These are phyloP conservation scores for Inga leiocalycina DNA, from an alignment of 306 rosid genomes.

Conservation along the genomic window DNA sequence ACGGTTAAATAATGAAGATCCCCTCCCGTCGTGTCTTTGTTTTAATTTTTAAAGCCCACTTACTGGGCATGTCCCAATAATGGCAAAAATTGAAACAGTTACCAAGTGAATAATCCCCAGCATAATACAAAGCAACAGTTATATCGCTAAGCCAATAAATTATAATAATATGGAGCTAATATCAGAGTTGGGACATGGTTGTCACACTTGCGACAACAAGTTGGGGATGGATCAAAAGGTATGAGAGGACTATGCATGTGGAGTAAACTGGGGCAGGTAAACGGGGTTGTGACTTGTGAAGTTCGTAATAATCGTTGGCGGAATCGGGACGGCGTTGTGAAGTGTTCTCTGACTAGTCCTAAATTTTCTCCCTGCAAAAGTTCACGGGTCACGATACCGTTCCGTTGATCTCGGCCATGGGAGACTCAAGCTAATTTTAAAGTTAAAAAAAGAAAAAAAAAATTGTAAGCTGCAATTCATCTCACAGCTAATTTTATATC, in stretches of 20 bases:
- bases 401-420: background rate
- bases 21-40: too few relatives aligned
- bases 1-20: background rate
- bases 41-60: too few relatives aligned
- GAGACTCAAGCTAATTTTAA: too few relatives aligned
- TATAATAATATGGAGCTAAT: too few relatives aligned
- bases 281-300: background rate
- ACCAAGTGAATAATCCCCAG: too few relatives aligned
- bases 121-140: too few relatives aligned
- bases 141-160: too few relatives aligned
- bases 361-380: background rate
- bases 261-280: background rate
- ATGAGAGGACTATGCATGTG: background rate
- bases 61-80: too few relatives aligned
- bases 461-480: background rate
- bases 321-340: background rate
- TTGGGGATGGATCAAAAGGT: background rate
- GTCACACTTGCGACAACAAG: background rate
- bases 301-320: background rate
- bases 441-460: too few relatives aligned
- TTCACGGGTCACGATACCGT: background rate
- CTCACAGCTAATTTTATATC: too few relatives aligned
- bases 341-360: background rate
- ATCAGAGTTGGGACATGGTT: too few relatives aligned
- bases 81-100: too few relatives aligned